Evolutionary conservation across 1,139 yeast species (phyloP), one percentile per base, ranked within the genome.

Genomic region (Yamadazyma oceani): DNA sequence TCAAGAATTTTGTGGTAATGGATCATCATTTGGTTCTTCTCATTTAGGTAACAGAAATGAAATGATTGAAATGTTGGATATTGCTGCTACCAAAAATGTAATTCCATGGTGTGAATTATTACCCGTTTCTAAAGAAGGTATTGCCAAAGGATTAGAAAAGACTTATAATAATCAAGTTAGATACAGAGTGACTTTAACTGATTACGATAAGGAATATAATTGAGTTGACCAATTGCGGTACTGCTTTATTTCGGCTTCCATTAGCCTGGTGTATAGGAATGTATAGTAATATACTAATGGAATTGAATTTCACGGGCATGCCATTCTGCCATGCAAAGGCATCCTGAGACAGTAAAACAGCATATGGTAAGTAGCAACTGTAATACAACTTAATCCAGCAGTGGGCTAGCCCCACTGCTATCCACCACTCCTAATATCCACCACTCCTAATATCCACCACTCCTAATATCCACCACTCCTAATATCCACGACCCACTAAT

Each of bases 21-120:
- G 79, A 46, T 58, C 70, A 28, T 57, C 63, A 17, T 57, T 71
- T 47, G 73, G 73, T 19, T 49, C 69, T 11, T 67, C 76, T 6
- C 66, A 62, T 27, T 55, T 75, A 41, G 82, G 82, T 32, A 67
- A 76, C 37, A 75, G 79, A 57, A 54, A 57, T 25, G 86, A 80
- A 60, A 77, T 80, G 40, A 55, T 69, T 38, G 79, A 74, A 45
- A 65, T 81, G 64, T 64, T 81, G 54, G 58, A 76, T 17, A 51
- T 81, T 43, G 81, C 80, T 29, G 76, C 72, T 14, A 64, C 77
- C 49, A 66, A 76, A 46, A 60, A 66, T 28, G 64, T 79, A 47
- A 66, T 66, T 42, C 78, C 83, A 17, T 78, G 84, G 85, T 69
- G 77, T 40, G 85, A 80, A 60, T 66, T 73, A 19, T 57, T 79